Evolutionary conservation across 176 grass and related monocot species (phyloP).

Genomic region (Areca catechu): DNA sequence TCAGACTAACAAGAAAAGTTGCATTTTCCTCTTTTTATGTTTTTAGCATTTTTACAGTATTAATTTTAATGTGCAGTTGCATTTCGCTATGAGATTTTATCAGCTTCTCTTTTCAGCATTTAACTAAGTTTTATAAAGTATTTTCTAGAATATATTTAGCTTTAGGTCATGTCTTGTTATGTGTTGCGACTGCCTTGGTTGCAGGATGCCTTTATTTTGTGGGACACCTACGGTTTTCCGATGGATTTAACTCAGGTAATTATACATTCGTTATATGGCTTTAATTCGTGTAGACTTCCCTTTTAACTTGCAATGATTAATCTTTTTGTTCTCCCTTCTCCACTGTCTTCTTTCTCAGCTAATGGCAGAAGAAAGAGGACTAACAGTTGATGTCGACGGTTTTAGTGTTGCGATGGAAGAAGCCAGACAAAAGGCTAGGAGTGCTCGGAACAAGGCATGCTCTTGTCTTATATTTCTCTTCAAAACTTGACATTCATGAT

Average conservation of each 20-base stretch:
- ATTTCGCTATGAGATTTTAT: too few species aligned
- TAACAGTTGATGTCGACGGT: slow-evolving; percentile 70
- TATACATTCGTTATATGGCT: background rate
- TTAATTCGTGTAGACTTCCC: background rate
- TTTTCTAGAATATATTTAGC: background rate
- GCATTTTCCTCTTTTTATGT: too few species aligned
- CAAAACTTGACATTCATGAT: background rate
- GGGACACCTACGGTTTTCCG: slow-evolving; percentile 96
- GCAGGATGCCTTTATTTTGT: slow-evolving; percentile 93
- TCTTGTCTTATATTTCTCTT: background rate
- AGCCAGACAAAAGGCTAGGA: slow-evolving; percentile 83
- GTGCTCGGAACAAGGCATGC: slow-evolving; percentile 64
- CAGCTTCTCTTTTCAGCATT: too few species aligned
- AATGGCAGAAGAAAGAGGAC: slow-evolving; percentile 69
- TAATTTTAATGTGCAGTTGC: too few species aligned
- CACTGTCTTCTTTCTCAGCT: slow-evolving; percentile 29
- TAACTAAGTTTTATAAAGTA: too few species aligned
- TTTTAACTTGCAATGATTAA: background rate
- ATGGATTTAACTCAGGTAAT: slow-evolving; percentile 95
- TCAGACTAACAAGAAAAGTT: too few species aligned
- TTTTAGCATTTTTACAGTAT: too few species aligned
- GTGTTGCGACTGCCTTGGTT: background rate
- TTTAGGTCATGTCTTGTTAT: background rate
- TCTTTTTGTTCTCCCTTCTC: slow-evolving; percentile 6
- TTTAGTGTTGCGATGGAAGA: slow-evolving; percentile 81